These are phyloP conservation scores for Cubamyces lactineus DNA, from an alignment of 768 basidiomycete species.

Conservation along the genomic window DNA sequence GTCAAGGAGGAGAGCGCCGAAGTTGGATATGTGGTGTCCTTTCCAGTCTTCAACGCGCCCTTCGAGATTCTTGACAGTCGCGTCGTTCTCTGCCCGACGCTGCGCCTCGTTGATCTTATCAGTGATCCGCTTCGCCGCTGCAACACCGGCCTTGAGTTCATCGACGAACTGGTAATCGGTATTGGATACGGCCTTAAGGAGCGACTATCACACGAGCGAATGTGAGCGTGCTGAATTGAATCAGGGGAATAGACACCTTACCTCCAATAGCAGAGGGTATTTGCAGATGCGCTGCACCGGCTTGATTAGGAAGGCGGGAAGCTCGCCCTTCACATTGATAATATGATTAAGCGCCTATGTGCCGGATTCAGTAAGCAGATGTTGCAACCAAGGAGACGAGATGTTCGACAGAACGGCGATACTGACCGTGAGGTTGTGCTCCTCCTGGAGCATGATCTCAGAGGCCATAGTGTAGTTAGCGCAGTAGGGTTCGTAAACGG, in stretches of 20 bases:
- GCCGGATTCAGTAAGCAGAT: constrained; percentile 20
- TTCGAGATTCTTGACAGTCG: constrained; percentile 85
- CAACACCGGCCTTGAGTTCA: constrained; percentile 83
- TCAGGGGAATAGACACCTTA: constrained; percentile 43
- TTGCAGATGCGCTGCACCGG: constrained; percentile 99
- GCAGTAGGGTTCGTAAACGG: constrained; percentile 95
- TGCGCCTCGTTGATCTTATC: constrained; percentile 96
- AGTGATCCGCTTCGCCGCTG: constrained; percentile 89
- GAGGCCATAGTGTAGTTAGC: constrained; percentile 56
- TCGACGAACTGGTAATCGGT: constrained; percentile 70
- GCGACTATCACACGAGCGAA: constrained; percentile 48
- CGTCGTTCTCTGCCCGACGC: constrained; percentile 87
- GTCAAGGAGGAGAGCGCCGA: constrained; percentile 92
- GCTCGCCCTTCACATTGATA: constrained; percentile 89
- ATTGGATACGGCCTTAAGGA: constrained; percentile 71
- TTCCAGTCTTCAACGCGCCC: constrained; percentile 98
- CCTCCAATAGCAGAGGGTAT: constrained; percentile 93
- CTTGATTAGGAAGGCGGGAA: constrained; percentile 97
- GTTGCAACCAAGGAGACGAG: constrained; percentile 17
- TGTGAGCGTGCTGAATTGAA: constrained; percentile 9
- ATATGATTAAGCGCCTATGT: constrained; percentile 76
- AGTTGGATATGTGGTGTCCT: constrained; percentile 92
- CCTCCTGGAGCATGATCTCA: constrained; percentile 55
- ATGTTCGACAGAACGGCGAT: constrained; percentile 33
- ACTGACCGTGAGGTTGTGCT: constrained; percentile 77